A percentile compares a stretch with the other conserved stretches of the same genome.
Conservation (phyloP, 2,329 filamentous ascomycete species). For the Cladosporium colombiae region DNA sequence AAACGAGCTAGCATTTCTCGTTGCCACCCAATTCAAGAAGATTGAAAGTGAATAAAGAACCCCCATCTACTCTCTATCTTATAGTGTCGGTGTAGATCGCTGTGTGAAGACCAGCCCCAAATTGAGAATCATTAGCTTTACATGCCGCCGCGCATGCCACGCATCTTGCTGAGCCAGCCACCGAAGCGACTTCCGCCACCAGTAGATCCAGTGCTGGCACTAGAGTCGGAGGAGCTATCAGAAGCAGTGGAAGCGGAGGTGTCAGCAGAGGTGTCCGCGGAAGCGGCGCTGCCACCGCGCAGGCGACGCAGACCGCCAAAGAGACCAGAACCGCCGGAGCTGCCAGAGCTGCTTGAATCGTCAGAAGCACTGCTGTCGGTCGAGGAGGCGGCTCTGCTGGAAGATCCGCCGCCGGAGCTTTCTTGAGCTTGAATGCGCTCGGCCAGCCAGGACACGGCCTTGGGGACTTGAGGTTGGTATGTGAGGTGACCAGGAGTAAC, state of each 20-base stretch:
- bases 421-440: constrained; percentile 17
- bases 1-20: not conserved
- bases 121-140: not conserved
- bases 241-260: not conserved
- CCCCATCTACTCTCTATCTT: not conserved
- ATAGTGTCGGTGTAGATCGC: not conserved
- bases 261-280: not conserved
- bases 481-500: constrained; percentile 39
- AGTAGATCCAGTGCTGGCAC: not conserved
- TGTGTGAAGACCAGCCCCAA: not conserved
- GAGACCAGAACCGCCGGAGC: not conserved
- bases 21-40: not conserved
- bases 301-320: not conserved
- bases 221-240: not conserved
- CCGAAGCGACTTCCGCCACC: not conserved
- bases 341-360: not conserved
- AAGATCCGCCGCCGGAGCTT: not conserved
- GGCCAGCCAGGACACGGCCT: constrained; percentile 35
- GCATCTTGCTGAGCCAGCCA: not conserved
- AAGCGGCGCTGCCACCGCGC: not conserved
- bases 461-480: constrained; percentile 31
- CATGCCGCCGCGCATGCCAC: not conserved
- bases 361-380: not conserved
- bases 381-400: not conserved
- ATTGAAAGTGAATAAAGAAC: not conserved